Conservation (phyloP, 192 early-diverging fungal genomes). For the Coemansia sp. region DNA sequence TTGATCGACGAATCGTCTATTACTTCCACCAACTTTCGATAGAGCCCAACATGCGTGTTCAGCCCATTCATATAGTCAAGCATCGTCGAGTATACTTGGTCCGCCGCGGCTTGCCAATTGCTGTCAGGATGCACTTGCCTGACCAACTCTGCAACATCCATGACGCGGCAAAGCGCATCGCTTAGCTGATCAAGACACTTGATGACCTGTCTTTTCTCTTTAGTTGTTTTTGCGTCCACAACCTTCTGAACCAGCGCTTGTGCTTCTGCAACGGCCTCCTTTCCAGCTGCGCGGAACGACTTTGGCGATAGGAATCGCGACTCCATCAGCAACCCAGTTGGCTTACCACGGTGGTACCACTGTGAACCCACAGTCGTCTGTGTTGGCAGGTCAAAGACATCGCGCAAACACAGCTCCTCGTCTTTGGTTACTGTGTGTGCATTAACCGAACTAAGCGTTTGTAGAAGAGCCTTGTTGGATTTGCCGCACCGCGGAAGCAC, state of each 20-base stretch:
- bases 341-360: conserved; percentile 50
- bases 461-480: conserved; percentile 1
- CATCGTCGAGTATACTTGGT: conserved; percentile 70
- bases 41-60: conserved; percentile 88
- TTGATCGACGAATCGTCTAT: conserved; percentile 61
- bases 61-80: conserved; percentile 87
- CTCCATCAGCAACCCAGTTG: conserved; percentile 53
- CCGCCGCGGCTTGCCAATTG: conserved; percentile 70
- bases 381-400: conserved; percentile 48
- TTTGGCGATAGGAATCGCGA: conserved; percentile 47
- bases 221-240: conserved; percentile 16
- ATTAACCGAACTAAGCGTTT: conserved; percentile 12
- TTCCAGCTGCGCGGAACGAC: conserved; percentile 38
- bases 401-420: conserved; percentile 41
- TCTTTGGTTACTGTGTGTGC: conserved; percentile 21
- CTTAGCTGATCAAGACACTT: conserved; percentile 87
- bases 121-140: conserved; percentile 85
- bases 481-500: not conserved
- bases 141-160: conserved; percentile 92
- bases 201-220: conserved; percentile 72
- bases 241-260: conserved; percentile 32
- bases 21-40: conserved; percentile 70
- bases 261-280: conserved; percentile 43
- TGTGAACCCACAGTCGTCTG: conserved; percentile 42
- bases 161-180: conserved; percentile 85